Evolutionary conservation across 768 basidiomycete species (phyloP), one percentile per base, ranked within the genome.

Genomic region (Amanita molliuscula): DNA sequence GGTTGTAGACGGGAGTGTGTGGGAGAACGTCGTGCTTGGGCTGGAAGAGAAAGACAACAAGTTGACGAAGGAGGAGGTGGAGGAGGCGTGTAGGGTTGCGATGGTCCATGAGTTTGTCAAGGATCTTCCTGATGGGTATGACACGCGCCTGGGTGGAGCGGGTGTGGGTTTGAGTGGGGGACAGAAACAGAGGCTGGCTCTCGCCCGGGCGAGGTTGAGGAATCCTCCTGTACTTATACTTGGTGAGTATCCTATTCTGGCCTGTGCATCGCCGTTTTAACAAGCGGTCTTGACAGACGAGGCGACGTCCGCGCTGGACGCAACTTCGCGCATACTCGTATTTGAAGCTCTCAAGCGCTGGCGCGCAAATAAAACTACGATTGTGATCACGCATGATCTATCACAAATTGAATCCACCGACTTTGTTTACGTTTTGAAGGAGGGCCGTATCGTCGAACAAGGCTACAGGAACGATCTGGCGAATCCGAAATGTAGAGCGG

Each of bases 321-420:
- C 84, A 10, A 84, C 85, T 2, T 90, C 93, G 1, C 84, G 94
- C 16, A 70, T 89, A 20, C 77, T 92, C 40, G 89, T 97, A 16
- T 89, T 90, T 45, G 77, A 80, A 51, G 84, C 84, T 1, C 68
- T 82, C 47, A 72, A 72, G 58, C 65, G 65, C 3, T 90, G 86
- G 85, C 74, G 89, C 6, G 60, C 62, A 13, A 84, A 86, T 68
- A 81, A 79, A 58, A 97, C 90, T 4, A 96, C 90, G 5, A 82
- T 94, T 61, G 84, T 94, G 54, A 96, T 97, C 62, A 97, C 95
- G 0, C 95, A 98, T 65, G 96, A 98, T 57, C 79, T 98, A 15
- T 82, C 84, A 1, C 88, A 93, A 56, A 86, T 99, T 55, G 65
- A 67, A 18, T 47, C 67, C 0, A 63, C 70, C 11, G 94, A 97